Base-by-base conservation (phyloP, 331 rosid species). In the Quercus tomentella region DNA sequence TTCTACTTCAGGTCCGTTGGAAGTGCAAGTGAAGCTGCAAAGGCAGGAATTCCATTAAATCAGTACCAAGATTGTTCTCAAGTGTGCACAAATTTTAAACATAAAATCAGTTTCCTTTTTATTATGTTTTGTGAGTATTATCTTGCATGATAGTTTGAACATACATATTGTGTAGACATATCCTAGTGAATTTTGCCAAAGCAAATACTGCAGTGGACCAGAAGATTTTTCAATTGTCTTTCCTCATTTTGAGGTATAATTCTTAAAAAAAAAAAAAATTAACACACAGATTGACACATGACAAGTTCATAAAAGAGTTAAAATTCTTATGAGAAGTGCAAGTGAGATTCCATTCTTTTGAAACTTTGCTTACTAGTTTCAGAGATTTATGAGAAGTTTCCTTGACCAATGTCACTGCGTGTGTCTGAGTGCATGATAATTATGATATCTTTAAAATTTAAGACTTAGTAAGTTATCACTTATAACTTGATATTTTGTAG, bases 11-110 rank as follows among this genome's bases (percentile, higher is more conserved):
- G 98, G 98, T 92, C 94, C 35, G 80, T 89, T 77, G 82, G 87
- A 77, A 89, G 93, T 88, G 97, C 96, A 22, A 92, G 89, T 80
- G 94, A 92, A 81, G 98, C 94, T 66, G 98, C 98, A 31, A 94
- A 88, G 86, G 97, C 94, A 63, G 98, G 96, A 86, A 90, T 94
- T 84, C 96, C 98, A 51, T 62, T 92, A 84, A 88, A 84, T 82
- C 75, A 85, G 79, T 84, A 87, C 83, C 88, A 87, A 70, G 91
- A 86, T 51, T 69, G 82, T 84, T 84, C 93, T 85, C 93, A 88
- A 78, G 98, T 94, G 81, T 82, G 95, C 82, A 80, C 70, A 80
- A 52, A 83, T 74, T 72, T 76, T 75, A 35, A 66, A 82, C 52
- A 31, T 61, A 60, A 70, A 78, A 76, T 85, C 23, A 20, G 82